Percentiles rank a stretch among this genome's conserved stretches.
phyloP scores from a whole-genome alignment of 2,329 filamentous ascomycete genomes.

The Allantophomopsis lycopodina region DNA sequence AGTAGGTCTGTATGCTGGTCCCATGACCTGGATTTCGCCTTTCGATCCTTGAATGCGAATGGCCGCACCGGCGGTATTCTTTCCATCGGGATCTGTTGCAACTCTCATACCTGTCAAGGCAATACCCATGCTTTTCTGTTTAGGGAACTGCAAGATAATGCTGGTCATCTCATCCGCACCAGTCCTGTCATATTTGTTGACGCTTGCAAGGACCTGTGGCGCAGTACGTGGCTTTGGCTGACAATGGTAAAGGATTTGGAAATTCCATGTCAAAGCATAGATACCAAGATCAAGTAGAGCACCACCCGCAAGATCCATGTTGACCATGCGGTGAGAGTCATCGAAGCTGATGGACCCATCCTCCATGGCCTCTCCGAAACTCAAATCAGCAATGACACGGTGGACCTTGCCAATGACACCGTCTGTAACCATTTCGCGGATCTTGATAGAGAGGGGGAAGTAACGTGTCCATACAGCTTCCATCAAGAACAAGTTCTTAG shows the following conservation, averaged over 20 bases:
- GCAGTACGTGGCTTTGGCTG: constrained; percentile 37
- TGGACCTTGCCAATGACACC: constrained; percentile 27
- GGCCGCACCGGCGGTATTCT: constrained; percentile 32
- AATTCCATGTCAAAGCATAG: constrained; percentile 58
- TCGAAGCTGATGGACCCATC: constrained; percentile 26
- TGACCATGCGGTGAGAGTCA: constrained; percentile 49
- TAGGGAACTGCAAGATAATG: constrained; percentile 47
- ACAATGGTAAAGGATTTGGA: constrained; percentile 57
- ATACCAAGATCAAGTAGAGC: constrained; percentile 56
- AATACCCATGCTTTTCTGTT: constrained; percentile 44
- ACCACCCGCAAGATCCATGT: constrained; percentile 49
- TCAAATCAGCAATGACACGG: constrained; percentile 24
- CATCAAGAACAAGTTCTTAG: constrained; percentile 48
- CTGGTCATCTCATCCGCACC: constrained; percentile 50
- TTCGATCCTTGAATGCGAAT: constrained; percentile 51
- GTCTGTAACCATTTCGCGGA: constrained; percentile 31
- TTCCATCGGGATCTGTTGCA: constrained; percentile 30
- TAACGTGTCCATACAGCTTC: constrained; percentile 60
- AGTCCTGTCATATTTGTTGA: constrained; percentile 43
- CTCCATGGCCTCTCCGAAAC: constrained; percentile 34
- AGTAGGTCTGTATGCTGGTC: constrained; percentile 41
- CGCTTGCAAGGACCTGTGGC: constrained; percentile 40
- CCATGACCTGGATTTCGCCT: constrained; percentile 52
- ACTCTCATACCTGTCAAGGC: constrained; percentile 37
- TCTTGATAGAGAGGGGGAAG: constrained; percentile 49